Percentiles rank a stretch among this genome's conserved stretches.
These are phyloP conservation scores for Cubamyces sp. DNA, from an alignment of 768 basidiomycete species.

Conservation along the genomic window DNA sequence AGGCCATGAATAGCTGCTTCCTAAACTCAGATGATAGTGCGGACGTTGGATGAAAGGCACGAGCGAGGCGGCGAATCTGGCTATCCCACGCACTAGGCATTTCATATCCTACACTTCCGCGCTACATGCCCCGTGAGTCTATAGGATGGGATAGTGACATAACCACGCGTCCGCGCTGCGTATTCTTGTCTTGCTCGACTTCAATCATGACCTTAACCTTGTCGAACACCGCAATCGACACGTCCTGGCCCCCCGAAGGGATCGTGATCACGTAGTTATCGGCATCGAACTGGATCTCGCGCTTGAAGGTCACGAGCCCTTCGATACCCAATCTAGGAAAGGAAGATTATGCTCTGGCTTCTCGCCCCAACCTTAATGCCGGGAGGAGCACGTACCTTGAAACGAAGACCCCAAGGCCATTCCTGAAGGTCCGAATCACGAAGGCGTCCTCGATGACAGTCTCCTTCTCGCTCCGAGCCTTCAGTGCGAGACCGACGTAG, in stretches of 20 bases:
- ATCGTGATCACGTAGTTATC: constrained; percentile 87
- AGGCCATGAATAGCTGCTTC: constrained; percentile 13
- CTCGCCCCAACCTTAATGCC: constrained; percentile 8
- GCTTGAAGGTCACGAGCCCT: constrained; percentile 93
- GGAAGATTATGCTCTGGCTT: constrained; percentile 7
- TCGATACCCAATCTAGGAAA: constrained; percentile 82
- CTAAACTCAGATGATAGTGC: constrained; percentile 16
- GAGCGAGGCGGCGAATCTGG: constrained; percentile 12
- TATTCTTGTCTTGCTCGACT: constrained; percentile 94
- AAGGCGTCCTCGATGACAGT: constrained; percentile 81
- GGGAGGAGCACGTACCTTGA: constrained; percentile 65
- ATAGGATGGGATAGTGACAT: constrained; percentile 76
- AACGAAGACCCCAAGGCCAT: constrained; percentile 96
- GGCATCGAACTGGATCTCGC: constrained; percentile 85
- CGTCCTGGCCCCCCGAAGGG: constrained; percentile 48
- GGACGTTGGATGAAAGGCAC: constrained; percentile 16
- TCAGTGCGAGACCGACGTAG: constrained; percentile 92
- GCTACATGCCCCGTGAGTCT: constrained; percentile 51
- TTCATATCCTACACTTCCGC: constrained; percentile 12
- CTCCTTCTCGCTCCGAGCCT: constrained; percentile 58
- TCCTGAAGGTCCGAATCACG: constrained; percentile 92
- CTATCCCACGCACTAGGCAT: constrained; percentile 21
- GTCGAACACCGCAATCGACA: constrained; percentile 87
- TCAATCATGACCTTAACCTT: constrained; percentile 89
- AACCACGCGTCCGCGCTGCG: constrained; percentile 87